phyloP scores from a whole-genome alignment of 345 rosid genomes.

The Dipteronia dyeriana region DNA sequence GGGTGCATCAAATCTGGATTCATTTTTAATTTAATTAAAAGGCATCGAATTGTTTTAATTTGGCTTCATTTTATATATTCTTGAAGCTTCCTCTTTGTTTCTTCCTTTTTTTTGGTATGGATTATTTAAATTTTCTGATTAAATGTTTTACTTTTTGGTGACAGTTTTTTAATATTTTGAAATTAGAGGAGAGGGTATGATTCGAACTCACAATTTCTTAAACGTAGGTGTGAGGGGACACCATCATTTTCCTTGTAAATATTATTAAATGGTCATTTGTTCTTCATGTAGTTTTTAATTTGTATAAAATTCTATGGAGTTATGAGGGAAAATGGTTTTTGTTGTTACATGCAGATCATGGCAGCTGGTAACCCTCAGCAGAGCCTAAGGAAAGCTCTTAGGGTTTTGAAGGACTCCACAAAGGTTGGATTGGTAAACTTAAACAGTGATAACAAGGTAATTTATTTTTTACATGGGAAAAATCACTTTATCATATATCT shows the following conservation, averaged over 20 bases:
- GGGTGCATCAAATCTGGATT: not conserved
- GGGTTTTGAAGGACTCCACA: slow-evolving; percentile 43
- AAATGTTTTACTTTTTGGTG: no score
- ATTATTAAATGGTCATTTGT: no score
- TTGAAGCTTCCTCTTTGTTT: not conserved
- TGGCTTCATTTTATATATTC: not conserved
- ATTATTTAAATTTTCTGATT: no score
- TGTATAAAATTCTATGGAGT: not conserved
- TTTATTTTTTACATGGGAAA: not conserved
- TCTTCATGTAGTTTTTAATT: not conserved
- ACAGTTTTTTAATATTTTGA: no score
- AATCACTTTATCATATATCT: no score
- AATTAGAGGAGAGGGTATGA: no score
- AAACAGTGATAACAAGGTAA: slow-evolving; percentile 40
- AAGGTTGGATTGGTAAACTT: slow-evolving; percentile 38
- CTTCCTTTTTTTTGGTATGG: no score
- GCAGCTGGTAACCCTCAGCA: slow-evolving; percentile 29
- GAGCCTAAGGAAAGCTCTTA: slow-evolving; percentile 35
- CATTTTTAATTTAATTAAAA: not conserved
- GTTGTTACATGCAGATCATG: slow-evolving; percentile 38
- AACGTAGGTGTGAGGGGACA: no score
- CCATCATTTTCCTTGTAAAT: no score
- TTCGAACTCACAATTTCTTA: no score
- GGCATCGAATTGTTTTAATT: not conserved
- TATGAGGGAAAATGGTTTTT: slow-evolving; percentile 2